Evolutionary conservation across 768 basidiomycete genomes (phyloP).

Genomic region (Strobilomyces confusus): DNA sequence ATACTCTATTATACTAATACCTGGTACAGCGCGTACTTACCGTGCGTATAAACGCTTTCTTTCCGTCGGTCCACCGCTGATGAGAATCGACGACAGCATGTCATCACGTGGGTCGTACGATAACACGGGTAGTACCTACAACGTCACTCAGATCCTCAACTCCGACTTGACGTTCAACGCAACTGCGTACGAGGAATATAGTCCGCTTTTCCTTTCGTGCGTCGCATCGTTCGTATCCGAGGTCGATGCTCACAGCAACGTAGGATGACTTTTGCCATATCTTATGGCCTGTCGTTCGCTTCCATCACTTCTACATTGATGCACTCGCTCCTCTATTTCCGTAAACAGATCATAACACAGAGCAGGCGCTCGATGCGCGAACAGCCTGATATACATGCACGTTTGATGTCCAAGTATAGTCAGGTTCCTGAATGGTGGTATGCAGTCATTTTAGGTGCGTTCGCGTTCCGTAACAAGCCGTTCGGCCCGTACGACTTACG

Average conservation of each 20-base stretch:
- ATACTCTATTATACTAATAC: conserved; percentile 65
- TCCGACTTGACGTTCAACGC: conserved; percentile 52
- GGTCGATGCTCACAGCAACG: neutral
- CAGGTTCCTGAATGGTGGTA: conserved; percentile 67
- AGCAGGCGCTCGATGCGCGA: conserved; percentile 67
- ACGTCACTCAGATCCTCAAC: conserved; percentile 55
- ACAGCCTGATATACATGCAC: conserved; percentile 71
- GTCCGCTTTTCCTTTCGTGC: conserved; percentile 56
- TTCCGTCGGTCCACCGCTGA: neutral
- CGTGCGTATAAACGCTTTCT: conserved; percentile 32
- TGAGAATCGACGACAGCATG: conserved; percentile 35
- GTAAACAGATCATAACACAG: conserved; percentile 75
- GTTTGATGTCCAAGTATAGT: conserved; percentile 52
- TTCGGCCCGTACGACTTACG: neutral
- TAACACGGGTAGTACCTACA: conserved; percentile 54
- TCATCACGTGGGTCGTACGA: conserved; percentile 64
- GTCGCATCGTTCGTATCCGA: neutral
- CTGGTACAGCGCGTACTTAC: conserved; percentile 56
- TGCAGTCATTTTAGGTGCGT: conserved; percentile 25
- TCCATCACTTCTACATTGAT: conserved; percentile 70
- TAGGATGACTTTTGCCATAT: conserved; percentile 64
- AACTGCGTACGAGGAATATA: conserved; percentile 51
- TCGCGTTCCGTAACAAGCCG: neutral
- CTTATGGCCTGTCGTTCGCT: conserved; percentile 82
- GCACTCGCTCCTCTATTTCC: conserved; percentile 72